Conservation (phyloP, 2,329 filamentous ascomycete species). For the Trichoderma atroviride region DNA sequence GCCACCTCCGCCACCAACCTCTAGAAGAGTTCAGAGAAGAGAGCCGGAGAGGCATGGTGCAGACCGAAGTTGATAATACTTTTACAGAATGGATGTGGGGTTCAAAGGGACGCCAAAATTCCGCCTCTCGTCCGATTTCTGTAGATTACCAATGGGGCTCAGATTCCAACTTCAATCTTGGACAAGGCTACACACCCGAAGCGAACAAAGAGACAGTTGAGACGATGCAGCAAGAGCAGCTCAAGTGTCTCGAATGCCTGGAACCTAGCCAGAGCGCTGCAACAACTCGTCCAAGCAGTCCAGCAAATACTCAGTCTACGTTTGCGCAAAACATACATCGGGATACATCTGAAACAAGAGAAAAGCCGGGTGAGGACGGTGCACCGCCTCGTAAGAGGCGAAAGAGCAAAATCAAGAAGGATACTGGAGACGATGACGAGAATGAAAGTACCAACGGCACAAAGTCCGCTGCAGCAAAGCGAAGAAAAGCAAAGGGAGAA, state of each 20-base stretch:
- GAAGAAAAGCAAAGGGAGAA: slow-evolving; percentile 53
- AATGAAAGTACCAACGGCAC: slow-evolving; percentile 41
- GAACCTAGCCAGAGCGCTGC: slow-evolving; percentile 59
- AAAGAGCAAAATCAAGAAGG: slow-evolving; percentile 56
- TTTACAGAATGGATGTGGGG: slow-evolving; percentile 50
- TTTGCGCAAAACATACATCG: slow-evolving; percentile 4
- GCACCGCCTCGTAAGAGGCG: slow-evolving; percentile 55
- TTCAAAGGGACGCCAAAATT: slow-evolving; percentile 32
- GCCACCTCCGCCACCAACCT: slow-evolving; percentile 48
- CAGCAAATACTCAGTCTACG: slow-evolving; percentile 36
- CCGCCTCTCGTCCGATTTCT: slow-evolving; percentile 41
- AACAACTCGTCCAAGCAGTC: slow-evolving; percentile 63
- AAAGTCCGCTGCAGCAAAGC: slow-evolving; percentile 45
- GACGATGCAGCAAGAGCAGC: slow-evolving; percentile 56
- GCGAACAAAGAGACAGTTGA: slow-evolving; percentile 61
- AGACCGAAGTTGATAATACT: slow-evolving; percentile 40
- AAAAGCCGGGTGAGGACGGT: slow-evolving; percentile 43
- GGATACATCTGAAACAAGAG: slow-evolving; percentile 33
- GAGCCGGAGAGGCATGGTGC: slow-evolving; percentile 39
- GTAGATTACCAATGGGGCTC: slow-evolving; percentile 67
- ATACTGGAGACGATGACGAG: slow-evolving; percentile 45
- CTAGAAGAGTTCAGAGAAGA: slow-evolving; percentile 49
- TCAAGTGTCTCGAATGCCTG: slow-evolving; percentile 61
- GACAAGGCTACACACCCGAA: slow-evolving; percentile 61
- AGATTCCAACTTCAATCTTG: slow-evolving; percentile 62